Percentiles rank a stretch among this genome's conserved stretches.
These are phyloP conservation scores for Mrakia hoshinonis DNA, from an alignment of 768 basidiomycete species.

Conservation along the genomic window DNA sequence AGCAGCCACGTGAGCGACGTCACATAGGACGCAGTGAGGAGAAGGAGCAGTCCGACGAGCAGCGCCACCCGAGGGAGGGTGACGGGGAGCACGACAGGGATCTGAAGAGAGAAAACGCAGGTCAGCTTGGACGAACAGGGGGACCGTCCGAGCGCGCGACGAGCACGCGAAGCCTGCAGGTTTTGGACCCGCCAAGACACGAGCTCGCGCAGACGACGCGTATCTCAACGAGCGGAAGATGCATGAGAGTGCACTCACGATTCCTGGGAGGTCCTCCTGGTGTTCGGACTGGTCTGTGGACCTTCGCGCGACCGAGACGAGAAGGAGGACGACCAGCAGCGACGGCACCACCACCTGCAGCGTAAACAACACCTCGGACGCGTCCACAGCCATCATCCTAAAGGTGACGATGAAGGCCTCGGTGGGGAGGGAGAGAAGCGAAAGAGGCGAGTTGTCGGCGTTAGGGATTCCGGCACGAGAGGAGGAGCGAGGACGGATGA, in stretches of 20 bases:
- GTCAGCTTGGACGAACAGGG: not conserved
- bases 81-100: constrained; percentile 15
- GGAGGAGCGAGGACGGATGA: too few species aligned
- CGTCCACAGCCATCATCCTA: not conserved
- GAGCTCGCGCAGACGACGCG: not conserved
- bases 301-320: not conserved
- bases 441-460: too few species aligned
- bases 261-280: not conserved
- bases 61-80: not conserved
- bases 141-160: not conserved
- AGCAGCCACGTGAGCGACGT: constrained; percentile 16
- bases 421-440: not conserved
- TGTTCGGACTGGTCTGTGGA: not conserved
- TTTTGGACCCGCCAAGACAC: not conserved
- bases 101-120: not conserved
- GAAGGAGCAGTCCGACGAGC: constrained; percentile 7
- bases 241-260: not conserved
- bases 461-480: too few species aligned
- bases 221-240: not conserved
- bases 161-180: not conserved
- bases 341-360: constrained; percentile 1
- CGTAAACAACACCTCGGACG: not conserved
- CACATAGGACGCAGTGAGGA: constrained; percentile 1
- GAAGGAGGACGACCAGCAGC: constrained; percentile 14
- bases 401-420: not conserved